These are phyloP conservation scores for Phytophthora crassamura DNA, from an alignment of 352 stramenopile species.

Conservation along the genomic window DNA sequence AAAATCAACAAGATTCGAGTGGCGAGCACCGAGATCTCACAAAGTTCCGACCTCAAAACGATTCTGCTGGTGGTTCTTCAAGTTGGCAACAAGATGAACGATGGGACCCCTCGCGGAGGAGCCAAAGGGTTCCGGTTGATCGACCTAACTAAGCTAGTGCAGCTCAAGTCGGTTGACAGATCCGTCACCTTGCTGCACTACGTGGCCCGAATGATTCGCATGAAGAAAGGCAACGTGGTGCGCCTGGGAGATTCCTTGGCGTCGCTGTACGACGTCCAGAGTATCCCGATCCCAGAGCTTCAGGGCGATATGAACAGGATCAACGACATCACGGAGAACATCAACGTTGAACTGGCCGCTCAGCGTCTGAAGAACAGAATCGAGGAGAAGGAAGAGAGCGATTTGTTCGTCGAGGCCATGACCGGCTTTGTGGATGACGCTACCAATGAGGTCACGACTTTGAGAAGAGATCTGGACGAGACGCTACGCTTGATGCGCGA, in stretches of 20 bases:
- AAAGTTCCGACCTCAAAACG: conserved; percentile 75
- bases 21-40: conserved; percentile 62
- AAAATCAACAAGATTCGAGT: conserved; percentile 71
- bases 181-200: conserved; percentile 77
- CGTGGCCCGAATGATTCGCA: conserved; percentile 69
- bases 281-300: conserved; percentile 78
- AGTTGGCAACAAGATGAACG: conserved; percentile 90
- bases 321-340: conserved; percentile 63
- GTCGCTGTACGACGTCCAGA: conserved; percentile 81
- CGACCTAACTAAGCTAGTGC: conserved; percentile 72
- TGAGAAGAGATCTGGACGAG: conserved; percentile 62
- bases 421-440: conserved; percentile 62
- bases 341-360: conserved; percentile 67
- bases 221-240: conserved; percentile 73
- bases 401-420: conserved; percentile 76
- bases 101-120: conserved; percentile 64
- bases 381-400: conserved; percentile 65
- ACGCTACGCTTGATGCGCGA: conserved; percentile 57
- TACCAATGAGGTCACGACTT: conserved; percentile 22
- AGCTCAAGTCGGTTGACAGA: conserved; percentile 73
- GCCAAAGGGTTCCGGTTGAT: conserved; percentile 77
- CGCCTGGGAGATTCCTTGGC: conserved; percentile 65
- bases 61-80: conserved; percentile 77
- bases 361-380: conserved; percentile 82
- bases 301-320: conserved; percentile 74